Evolutionary conservation across 257 asterid genomes (phyloP), one percentile per base, ranked within the genome.

Genomic region (Plantago ovata): DNA sequence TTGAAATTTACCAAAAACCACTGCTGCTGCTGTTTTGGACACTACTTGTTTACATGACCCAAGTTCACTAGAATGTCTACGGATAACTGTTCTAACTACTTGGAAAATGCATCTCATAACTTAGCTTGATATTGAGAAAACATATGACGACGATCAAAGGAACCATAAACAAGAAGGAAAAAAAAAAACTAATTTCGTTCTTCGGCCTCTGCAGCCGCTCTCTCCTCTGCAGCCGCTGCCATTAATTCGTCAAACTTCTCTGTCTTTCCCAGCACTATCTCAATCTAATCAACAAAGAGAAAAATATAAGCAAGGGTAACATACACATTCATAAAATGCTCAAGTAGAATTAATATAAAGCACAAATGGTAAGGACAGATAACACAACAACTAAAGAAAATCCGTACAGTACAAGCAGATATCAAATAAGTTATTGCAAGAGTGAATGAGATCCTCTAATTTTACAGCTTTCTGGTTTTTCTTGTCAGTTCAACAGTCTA

Each of bases 201-300:
- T 59, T 68, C 79, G 51, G 39, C 63, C 33, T 74, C 66, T 20
- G 59, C 23, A 16, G 54, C 78, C 18, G 67, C 90, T 56, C 70
- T 58, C 28, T 42, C 80, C 47, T 71, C 84, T 64, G 69, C 76
- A 3, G 86, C 79, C 14, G 80, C 75, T 21, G 85, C 86, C 87
- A 82, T 87, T 53, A 87, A 65, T 46, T 75, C 87, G 36, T 88
- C 94, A 22, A 85, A 88, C 41, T 88, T 85, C 24, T 76, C 79
- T 5, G 94, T 79, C 67, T 88, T 88, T 65, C 80, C 93, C 66
- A 85, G 79, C 20, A 77, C 72, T 28, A 88, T 68, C 71, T 85
- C 95, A 57, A 87, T 85, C 93, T 87, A 85, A 16, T 72, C 49
- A 14, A 48, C 21, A 41, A 48, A 19, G 40, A 53, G 22, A 13